Evolutionary conservation across 2,329 filamentous ascomycete species (phyloP), one percentile per base, ranked within the genome.

Genomic region (Didymella glomerata): DNA sequence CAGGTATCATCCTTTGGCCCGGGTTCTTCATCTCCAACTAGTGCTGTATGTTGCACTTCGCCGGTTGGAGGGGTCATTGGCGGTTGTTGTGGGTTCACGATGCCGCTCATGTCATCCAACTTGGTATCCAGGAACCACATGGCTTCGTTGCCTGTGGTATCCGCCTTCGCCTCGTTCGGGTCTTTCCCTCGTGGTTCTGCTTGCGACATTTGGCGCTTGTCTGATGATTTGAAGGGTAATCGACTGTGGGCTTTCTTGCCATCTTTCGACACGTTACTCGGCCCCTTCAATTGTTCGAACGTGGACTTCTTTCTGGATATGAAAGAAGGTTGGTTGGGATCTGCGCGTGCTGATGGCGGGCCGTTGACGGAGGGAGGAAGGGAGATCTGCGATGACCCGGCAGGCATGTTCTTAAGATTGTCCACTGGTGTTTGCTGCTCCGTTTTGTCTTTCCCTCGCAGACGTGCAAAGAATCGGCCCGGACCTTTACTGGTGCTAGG

Each of bases 31-130:
- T 78, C 74, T 10, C 78, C 74, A 16, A 63, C 81, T 77, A 65
- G 83, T 66, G 74, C 73, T 27, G 63, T 54, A 30, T 74, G 72
- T 53, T 76, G 77, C n/a, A 79, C 71, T 7, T 82, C 80, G 22
- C 73, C 75, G 13, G 72, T 72, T 6, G 92, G 88, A 1, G 91
- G 90, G 1, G 91, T 90, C 71, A 93, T 81, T 0, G 89, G 87
- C 18, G 85, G 88, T 63, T 88, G 86, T 49, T 76, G 74, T 9
- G 73, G 69, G 50, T 88, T 88, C 60, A 98, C 80, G 64, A 98
- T 97, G 22, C 92, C 95, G 69, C 93, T 90, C 92, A 99, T 95
- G 68, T 97, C 87, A 56, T 88, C 87, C 47, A 98, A 84, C 73
- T 98, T 90, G 2, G 92, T 96, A 76, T 98, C 94, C 25, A 98